Percentiles rank a stretch among this genome's conserved stretches.
These are phyloP conservation scores for Eucalyptus polyanthemos DNA, from an alignment of 345 rosid genomes.

Conservation along the genomic window DNA sequence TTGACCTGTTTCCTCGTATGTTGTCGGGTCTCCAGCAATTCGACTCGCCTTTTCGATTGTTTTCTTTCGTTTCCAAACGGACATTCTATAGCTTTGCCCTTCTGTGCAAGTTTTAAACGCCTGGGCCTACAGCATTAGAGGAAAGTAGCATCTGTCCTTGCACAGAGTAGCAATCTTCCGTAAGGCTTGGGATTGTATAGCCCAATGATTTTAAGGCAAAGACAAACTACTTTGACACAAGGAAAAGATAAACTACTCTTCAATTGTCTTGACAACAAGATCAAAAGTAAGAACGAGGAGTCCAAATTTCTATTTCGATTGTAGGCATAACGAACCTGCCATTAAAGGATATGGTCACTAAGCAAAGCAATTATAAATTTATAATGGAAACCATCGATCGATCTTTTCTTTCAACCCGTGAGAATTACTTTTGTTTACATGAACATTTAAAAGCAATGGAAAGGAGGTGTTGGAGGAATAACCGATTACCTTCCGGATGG, in stretches of 20 bases:
- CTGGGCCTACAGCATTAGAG: background rate
- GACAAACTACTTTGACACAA: background rate
- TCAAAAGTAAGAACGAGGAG: background rate
- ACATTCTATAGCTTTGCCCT: background rate
- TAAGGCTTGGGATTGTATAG: background rate
- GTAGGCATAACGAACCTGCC: background rate
- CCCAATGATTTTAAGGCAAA: background rate
- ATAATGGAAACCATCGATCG: too few relatives aligned
- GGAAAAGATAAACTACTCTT: too few relatives aligned
- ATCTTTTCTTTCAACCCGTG: too few relatives aligned
- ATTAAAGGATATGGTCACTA: background rate
- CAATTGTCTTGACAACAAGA: background rate
- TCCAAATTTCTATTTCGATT: background rate
- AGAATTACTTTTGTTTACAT: too few relatives aligned
- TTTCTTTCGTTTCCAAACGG: background rate
- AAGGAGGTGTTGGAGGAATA: too few relatives aligned
- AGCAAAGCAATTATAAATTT: too few relatives aligned
- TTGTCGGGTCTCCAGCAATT: background rate
- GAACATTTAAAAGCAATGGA: too few relatives aligned
- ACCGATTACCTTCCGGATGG: too few relatives aligned
- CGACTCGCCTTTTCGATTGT: background rate
- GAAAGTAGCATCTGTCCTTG: background rate
- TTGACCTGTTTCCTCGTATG: background rate
- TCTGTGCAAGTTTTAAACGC: background rate
- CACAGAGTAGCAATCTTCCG: background rate